Evolutionary conservation across 2,329 filamentous ascomycete species (phyloP).

Genomic region (Arthrobotrys megalospora): DNA sequence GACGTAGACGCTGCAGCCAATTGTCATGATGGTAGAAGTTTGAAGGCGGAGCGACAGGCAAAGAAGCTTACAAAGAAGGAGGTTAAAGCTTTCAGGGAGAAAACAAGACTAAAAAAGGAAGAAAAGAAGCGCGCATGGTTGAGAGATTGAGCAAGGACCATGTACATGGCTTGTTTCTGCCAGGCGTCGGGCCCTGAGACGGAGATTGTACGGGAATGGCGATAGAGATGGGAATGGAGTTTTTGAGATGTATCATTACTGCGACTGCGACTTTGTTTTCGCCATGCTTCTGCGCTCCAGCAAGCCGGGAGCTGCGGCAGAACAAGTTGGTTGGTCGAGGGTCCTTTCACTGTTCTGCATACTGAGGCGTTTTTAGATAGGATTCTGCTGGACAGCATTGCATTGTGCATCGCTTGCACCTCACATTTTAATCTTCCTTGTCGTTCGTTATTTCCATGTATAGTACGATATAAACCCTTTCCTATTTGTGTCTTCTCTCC

Average conservation of each 20-base stretch:
- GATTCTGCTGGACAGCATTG: constrained; percentile 16
- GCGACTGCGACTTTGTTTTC: background rate
- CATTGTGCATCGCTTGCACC: constrained; percentile 29
- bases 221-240: constrained; percentile 18
- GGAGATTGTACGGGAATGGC: background rate
- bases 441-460: constrained; percentile 15
- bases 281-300: background rate
- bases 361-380: constrained; percentile 28
- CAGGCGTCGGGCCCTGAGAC: background rate
- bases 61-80: constrained; percentile 89
- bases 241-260: constrained; percentile 24
- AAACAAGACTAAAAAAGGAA: constrained; percentile 89
- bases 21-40: constrained; percentile 86
- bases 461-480: constrained; percentile 22
- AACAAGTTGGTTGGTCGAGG: background rate
- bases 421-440: constrained; percentile 13
- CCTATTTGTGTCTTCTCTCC: constrained; percentile 14
- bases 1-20: constrained; percentile 96
- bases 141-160: constrained; percentile 75
- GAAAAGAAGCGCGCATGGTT: constrained; percentile 95
- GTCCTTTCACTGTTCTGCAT: constrained; percentile 11
- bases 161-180: background rate
- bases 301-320: background rate
- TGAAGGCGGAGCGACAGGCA: constrained; percentile 89
- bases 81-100: constrained; percentile 91